Evolutionary conservation across 352 stramenopile species (phyloP).

Genomic region (Elongisporangium prolatum): DNA sequence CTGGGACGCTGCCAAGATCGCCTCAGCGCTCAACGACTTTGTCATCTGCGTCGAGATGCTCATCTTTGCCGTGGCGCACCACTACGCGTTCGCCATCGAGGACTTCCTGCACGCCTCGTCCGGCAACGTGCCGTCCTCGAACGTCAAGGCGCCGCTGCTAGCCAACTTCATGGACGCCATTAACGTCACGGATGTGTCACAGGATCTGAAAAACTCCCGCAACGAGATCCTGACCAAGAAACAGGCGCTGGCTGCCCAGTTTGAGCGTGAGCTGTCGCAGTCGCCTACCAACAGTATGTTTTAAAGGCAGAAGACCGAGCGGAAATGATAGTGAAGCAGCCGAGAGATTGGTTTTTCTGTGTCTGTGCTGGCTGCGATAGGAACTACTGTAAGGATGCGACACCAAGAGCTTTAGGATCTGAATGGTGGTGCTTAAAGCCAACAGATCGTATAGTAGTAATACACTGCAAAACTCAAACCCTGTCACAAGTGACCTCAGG

Average conservation of each 20-base stretch:
- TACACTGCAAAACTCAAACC: neutral
- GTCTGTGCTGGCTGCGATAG: neutral
- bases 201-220: constrained; percentile 80
- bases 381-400: neutral
- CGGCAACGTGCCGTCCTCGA: constrained; percentile 48
- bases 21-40: constrained; percentile 90
- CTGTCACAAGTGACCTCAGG: no score
- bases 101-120: constrained; percentile 69
- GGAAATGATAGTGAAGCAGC: neutral
- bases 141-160: constrained; percentile 81
- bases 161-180: constrained; percentile 89
- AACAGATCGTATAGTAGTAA: neutral
- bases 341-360: neutral
- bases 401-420: neutral
- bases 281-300: constrained; percentile 52
- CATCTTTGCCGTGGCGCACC: constrained; percentile 88
- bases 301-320: constrained; percentile 11
- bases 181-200: constrained; percentile 85
- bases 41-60: constrained; percentile 96
- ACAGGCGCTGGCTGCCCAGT: constrained; percentile 80
- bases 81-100: constrained; percentile 91
- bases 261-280: constrained; percentile 68
- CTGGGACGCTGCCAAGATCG: constrained; percentile 83
- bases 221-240: constrained; percentile 89
- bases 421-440: neutral